Conservation (phyloP, 768 basidiomycete genomes). For the Tulasnella sp. region DNA sequence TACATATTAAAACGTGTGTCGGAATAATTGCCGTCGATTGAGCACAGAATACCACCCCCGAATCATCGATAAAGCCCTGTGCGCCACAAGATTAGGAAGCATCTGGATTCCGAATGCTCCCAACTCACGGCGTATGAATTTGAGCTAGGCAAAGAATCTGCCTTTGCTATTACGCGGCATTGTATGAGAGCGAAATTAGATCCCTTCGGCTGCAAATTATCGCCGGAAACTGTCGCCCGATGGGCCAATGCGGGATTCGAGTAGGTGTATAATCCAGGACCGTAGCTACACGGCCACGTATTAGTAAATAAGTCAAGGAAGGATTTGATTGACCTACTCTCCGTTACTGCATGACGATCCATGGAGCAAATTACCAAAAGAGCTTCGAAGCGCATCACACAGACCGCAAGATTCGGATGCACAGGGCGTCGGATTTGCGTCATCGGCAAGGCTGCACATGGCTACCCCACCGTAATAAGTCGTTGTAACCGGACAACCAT, state of each 20-base stretch:
- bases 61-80: background rate
- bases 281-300: background rate
- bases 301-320: background rate
- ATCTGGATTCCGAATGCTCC: too few relatives aligned
- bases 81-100: background rate
- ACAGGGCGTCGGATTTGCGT: background rate
- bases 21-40: background rate
- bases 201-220: too few relatives aligned
- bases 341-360: background rate
- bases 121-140: background rate
- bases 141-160: background rate
- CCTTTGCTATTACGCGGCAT: background rate
- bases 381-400: background rate
- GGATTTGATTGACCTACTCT: background rate
- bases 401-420: background rate
- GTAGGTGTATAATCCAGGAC: background rate
- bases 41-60: background rate
- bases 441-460: background rate
- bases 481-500: background rate
- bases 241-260: background rate
- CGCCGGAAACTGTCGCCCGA: background rate
- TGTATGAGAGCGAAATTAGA: background rate
- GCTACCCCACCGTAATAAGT: background rate
- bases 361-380: background rate
- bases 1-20: background rate